Evolutionary conservation across 371 early-diverging fungal species (phyloP).

Genomic region (Mortierella sp.): DNA sequence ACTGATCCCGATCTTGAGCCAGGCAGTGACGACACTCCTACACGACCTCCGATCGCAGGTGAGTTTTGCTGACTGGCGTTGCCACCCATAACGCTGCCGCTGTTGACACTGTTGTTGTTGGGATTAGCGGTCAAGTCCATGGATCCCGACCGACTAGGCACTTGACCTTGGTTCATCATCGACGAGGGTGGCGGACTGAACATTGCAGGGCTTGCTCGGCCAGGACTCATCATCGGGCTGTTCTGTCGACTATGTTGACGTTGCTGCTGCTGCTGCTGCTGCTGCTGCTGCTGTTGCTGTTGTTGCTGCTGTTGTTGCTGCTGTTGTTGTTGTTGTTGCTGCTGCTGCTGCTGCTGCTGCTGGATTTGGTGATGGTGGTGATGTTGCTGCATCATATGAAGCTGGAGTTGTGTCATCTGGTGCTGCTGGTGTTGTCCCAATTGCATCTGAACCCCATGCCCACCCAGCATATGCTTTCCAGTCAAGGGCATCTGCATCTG

Average conservation of each 20-base stretch:
- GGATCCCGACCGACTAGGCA: constrained; percentile 47
- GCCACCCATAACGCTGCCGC: background rate
- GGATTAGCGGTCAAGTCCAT: constrained; percentile 30
- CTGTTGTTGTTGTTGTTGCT: constrained; percentile 26
- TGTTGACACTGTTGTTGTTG: background rate
- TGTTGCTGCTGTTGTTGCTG: constrained; percentile 30
- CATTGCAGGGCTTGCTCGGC: constrained; percentile 44
- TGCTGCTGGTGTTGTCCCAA: constrained; percentile 43
- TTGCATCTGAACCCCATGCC: constrained; percentile 50
- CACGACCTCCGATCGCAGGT: constrained; percentile 27
- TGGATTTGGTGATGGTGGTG: constrained; percentile 27
- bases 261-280: constrained; percentile 33
- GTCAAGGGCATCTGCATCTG: constrained; percentile 35
- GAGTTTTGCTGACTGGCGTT: constrained; percentile 40
- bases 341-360: constrained; percentile 41
- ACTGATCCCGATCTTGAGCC: constrained; percentile 51
- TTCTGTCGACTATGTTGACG: constrained; percentile 42
- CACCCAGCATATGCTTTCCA: constrained; percentile 40
- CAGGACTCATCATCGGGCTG: constrained; percentile 57
- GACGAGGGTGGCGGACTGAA: constrained; percentile 43
- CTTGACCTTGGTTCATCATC: constrained; percentile 16
- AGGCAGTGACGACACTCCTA: constrained; percentile 27
- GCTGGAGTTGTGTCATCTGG: constrained; percentile 36
- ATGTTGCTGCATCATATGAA: constrained; percentile 33
- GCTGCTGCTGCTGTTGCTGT: constrained; percentile 38